Evolutionary conservation across 306 rosid species (phyloP).

Genomic region (Cyamopsis tetragonoloba): DNA sequence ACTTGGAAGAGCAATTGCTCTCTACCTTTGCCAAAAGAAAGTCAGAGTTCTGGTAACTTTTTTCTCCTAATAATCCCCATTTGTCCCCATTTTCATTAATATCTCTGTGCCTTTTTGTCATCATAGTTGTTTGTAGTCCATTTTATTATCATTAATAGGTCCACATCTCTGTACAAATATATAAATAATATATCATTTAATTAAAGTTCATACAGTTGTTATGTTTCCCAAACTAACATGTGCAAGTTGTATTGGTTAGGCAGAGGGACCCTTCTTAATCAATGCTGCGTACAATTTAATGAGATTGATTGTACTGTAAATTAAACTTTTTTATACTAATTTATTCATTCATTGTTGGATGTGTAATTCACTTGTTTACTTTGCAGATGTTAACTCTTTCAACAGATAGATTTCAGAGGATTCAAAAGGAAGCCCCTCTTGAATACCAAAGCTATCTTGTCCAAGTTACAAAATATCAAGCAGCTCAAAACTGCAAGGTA

Average conservation of each 20-base stretch:
- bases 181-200: neutral
- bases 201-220: neutral
- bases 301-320: neutral
- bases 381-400: slow-evolving; percentile 89
- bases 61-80: neutral
- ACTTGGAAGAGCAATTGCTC: slow-evolving; percentile 97
- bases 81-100: neutral
- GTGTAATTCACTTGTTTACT: too few relatives aligned
- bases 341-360: neutral
- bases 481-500: slow-evolving; percentile 87
- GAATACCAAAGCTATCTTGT: slow-evolving; percentile 81
- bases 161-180: neutral
- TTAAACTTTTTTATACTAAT: neutral
- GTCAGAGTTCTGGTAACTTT: slow-evolving; percentile 79
- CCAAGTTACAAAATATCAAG: slow-evolving; percentile 91
- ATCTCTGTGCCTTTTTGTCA: neutral
- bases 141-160: too few relatives aligned
- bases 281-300: neutral
- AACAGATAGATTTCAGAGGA: slow-evolving; percentile 72
- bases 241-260: too few relatives aligned
- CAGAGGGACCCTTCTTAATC: neutral
- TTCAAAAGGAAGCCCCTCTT: slow-evolving; percentile 82
- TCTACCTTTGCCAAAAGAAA: slow-evolving; percentile 78
- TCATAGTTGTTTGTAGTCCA: neutral
- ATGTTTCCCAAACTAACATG: too few relatives aligned